These are phyloP conservation scores for Mesembryanthemum crystallinum DNA, from an alignment of 148 eudicot genomes.

Conservation along the genomic window DNA sequence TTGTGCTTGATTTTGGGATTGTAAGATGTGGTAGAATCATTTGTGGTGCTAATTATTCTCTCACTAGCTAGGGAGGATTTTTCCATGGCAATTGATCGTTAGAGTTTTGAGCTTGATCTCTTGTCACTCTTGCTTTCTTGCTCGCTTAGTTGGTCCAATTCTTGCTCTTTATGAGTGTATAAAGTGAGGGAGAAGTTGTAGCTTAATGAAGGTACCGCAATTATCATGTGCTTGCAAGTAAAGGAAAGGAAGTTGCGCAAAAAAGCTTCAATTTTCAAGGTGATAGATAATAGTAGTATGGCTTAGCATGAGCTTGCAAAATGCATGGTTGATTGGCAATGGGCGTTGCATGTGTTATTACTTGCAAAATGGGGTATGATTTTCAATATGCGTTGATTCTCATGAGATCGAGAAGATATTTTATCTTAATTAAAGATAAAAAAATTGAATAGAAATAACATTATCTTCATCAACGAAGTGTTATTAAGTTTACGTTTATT, in stretches of 20 bases:
- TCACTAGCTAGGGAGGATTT: constrained; percentile 11
- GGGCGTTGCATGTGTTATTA: background rate
- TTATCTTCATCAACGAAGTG: background rate
- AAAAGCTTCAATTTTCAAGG: background rate
- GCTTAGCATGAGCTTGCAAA: background rate
- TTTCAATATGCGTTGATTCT: background rate
- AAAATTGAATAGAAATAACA: background rate
- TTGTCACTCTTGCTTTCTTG: background rate
- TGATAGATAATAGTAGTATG: background rate
- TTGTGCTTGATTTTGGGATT: constrained; percentile 29
- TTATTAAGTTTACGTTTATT: too few relatives aligned
- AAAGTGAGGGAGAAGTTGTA: background rate
- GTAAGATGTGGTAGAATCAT: background rate
- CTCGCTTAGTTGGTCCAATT: too few relatives aligned
- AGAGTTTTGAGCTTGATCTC: background rate
- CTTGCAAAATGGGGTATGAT: background rate
- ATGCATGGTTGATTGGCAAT: background rate
- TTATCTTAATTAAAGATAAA: background rate
- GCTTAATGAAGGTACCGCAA: background rate
- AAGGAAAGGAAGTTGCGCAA: background rate
- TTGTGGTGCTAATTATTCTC: background rate
- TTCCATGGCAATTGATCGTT: constrained; percentile 15
- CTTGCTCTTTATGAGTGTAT: background rate
- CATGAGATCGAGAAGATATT: background rate
- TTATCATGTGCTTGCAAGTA: background rate